Evolutionary conservation across 2,329 filamentous ascomycete genomes (phyloP), one percentile per base, ranked within the genome.

Genomic region (Aspergillus costaricaensis): DNA sequence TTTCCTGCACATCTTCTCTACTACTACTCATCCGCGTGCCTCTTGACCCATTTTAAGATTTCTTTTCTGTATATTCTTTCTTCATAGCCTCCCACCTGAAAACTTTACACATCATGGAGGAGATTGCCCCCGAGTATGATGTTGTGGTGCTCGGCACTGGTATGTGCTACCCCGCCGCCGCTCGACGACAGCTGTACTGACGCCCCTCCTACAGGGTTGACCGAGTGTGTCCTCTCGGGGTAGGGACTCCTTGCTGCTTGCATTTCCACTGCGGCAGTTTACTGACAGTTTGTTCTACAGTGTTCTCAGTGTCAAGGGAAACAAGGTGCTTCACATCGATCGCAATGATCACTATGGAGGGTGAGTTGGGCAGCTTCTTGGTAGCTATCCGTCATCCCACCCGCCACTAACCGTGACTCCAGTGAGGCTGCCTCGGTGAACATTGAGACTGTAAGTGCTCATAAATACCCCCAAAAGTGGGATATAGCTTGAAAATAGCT

Each of bases 291-390:
- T 39, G 15, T 52, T 15, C 54, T 67, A 62, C 72, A 92, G 93
- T 80, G 93, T 99, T 64, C 83, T 98, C 76, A 96, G 92, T 83
- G 94, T 98, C 73, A 97, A 98, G 85, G 94, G 94, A 79, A 94
- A 96, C 85, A 98, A 98, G 84, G 95, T 99, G 75, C 86, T 99
- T 67, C 95, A 99, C 83, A 96, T 99, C 78, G 95, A 98, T 82
- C 90, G 93, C 76, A 98, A 98, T 78, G 92, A 96, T 78, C 93
- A 98, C 83, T 98, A 97, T 76, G 95, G 95, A 86, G 95, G 92
- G 93, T 96, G 82, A 73, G 90, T 84, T 61, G 52, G 56, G 57
- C 58, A 55, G 43, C 57, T 64, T 57, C 48, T 41, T 47, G 32
- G 57, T 36, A 68, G 59, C 65, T 70, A 55, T 59, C 58, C 4